Conservation (phyloP, 2,329 filamentous ascomycete genomes). For the Myriosclerotinia duriaeana region DNA sequence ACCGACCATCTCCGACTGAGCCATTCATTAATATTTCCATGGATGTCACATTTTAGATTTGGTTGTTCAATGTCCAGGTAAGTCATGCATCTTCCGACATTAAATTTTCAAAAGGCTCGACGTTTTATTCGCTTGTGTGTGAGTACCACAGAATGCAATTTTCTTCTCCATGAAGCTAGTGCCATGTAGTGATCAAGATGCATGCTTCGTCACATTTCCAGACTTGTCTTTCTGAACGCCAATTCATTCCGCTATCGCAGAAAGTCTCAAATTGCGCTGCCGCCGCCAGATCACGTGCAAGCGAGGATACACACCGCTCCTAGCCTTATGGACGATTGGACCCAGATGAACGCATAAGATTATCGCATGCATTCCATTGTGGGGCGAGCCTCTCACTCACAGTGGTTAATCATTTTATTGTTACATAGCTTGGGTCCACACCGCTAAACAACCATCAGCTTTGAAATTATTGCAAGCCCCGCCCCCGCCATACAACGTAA, state of each 20-base stretch:
- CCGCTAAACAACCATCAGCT: slow-evolving; percentile 15
- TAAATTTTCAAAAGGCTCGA: background rate
- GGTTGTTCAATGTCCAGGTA: too few relatives aligned
- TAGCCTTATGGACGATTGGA: slow-evolving; percentile 4
- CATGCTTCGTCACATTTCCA: background rate
- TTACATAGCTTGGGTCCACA: slow-evolving; percentile 18
- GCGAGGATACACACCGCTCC: slow-evolving; percentile 17
- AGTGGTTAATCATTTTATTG: slow-evolving; percentile 2
- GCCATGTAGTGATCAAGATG: background rate
- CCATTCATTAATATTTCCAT: background rate
- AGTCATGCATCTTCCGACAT: background rate
- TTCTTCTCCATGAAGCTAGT: background rate
- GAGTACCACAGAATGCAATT: background rate
- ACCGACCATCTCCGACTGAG: background rate
- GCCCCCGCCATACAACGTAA: slow-evolving; percentile 9
- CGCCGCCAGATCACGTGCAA: slow-evolving; percentile 3
- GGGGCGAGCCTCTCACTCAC: background rate
- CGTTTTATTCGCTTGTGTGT: background rate
- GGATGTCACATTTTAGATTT: background rate
- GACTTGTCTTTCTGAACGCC: background rate
- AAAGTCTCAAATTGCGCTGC: background rate
- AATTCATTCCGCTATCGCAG: background rate
- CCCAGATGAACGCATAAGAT: slow-evolving; percentile 13
- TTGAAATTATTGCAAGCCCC: background rate
- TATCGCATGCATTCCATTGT: slow-evolving; percentile 7